A percentile compares a stretch with the other conserved stretches of the same genome.
phyloP scores from a whole-genome alignment of 352 stramenopile genomes.

The Phytophthora podocarpi region DNA sequence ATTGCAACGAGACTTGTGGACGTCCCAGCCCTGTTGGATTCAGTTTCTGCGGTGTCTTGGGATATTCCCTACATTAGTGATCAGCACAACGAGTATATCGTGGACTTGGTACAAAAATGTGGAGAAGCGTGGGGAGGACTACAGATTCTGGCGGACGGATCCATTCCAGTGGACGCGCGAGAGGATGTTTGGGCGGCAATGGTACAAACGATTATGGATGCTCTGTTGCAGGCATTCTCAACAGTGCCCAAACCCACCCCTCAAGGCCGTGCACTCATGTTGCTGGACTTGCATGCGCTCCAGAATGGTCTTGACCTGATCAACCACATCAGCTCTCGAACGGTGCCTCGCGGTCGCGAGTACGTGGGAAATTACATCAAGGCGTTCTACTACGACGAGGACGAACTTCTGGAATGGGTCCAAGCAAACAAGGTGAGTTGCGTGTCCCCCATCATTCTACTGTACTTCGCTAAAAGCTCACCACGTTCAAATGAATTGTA shows the following conservation, averaged over 20 bases:
- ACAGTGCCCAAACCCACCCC: slow-evolving; percentile 91
- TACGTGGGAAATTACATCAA: slow-evolving; percentile 89
- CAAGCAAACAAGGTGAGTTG: slow-evolving; percentile 64
- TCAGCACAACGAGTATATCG: slow-evolving; percentile 81
- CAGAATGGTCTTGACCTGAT: slow-evolving; percentile 84
- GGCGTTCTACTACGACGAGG: slow-evolving; percentile 89
- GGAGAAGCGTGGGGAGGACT: slow-evolving; percentile 79
- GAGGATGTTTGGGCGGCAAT: slow-evolving; percentile 84
- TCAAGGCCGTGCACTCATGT: slow-evolving; percentile 96
- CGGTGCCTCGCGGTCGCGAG: slow-evolving; percentile 53
- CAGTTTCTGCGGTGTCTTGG: slow-evolving; percentile 63
- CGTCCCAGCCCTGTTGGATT: slow-evolving; percentile 42
- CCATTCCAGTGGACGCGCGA: slow-evolving; percentile 67
- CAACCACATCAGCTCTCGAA: slow-evolving; percentile 68
- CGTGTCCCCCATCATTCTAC: not conserved
- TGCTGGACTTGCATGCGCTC: slow-evolving; percentile 95
- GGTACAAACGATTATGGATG: slow-evolving; percentile 88
- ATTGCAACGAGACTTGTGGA: slow-evolving; percentile 58
- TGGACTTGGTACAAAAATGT: slow-evolving; percentile 79
- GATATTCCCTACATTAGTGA: slow-evolving; percentile 71
- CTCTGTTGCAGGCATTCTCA: slow-evolving; percentile 92
- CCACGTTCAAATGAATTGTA: slow-evolving; percentile 28
- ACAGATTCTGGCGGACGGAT: slow-evolving; percentile 68
- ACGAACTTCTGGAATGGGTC: slow-evolving; percentile 87
- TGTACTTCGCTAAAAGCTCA: not conserved